A percentile compares a stretch with the other conserved stretches of the same genome.
phyloP scores from a whole-genome alignment of 352 stramenopile species.

The Pythium brachiatum region DNA sequence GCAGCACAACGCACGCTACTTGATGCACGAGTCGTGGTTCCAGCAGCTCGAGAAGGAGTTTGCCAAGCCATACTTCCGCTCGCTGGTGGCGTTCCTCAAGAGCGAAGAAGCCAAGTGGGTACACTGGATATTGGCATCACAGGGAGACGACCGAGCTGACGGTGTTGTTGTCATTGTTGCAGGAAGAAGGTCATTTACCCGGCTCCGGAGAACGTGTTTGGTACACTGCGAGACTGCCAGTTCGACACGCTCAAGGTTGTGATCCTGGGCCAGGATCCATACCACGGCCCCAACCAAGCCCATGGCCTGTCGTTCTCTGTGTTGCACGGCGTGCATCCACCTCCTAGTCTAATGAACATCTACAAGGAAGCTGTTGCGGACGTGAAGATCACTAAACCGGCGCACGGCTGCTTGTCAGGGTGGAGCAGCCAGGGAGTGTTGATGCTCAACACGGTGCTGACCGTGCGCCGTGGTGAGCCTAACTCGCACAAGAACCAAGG shows the following conservation, averaged over 20 bases:
- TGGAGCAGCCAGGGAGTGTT: constrained; percentile 97
- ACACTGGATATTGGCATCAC: not conserved
- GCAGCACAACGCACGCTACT: constrained; percentile 27
- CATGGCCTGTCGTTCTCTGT: constrained; percentile 92
- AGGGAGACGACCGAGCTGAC: not conserved
- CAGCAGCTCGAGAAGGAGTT: constrained; percentile 52
- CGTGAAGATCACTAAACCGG: constrained; percentile 66
- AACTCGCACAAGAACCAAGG: constrained; percentile 96
- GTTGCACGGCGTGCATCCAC: constrained; percentile 78
- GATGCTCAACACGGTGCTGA: constrained; percentile 98
- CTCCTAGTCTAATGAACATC: constrained; percentile 97
- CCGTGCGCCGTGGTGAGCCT: constrained; percentile 88
- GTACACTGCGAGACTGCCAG: constrained; percentile 85
- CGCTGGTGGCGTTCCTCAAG: constrained; percentile 45
- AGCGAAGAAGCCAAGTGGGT: constrained; percentile 42
- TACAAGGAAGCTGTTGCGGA: constrained; percentile 94
- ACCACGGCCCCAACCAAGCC: constrained; percentile 84
- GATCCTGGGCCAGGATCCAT: constrained; percentile 93
- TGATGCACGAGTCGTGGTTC: constrained; percentile 65
- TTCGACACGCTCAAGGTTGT: constrained; percentile 90
- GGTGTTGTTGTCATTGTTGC: not conserved
- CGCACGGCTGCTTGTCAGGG: constrained; percentile 89
- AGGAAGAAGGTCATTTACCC: constrained; percentile 87
- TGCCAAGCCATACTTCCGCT: constrained; percentile 41
- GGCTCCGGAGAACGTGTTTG: constrained; percentile 83